These are phyloP conservation scores for Ceratobasidium sp. DNA, from an alignment of 1,284 basidiomycete genomes.

Conservation along the genomic window DNA sequence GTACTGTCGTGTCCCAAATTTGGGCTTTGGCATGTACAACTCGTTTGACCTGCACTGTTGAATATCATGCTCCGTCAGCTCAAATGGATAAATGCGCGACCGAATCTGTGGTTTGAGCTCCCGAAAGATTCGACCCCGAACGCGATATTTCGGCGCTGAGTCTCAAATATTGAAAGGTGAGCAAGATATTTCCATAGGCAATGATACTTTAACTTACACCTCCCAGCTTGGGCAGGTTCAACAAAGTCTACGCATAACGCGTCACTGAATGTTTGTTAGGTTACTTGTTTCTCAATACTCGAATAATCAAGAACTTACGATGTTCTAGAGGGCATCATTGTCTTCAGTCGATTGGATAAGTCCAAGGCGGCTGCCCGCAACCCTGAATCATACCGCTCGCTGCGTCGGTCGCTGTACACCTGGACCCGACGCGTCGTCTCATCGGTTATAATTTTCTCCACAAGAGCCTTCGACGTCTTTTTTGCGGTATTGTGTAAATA, in stretches of 20 bases:
- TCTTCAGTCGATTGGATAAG: not conserved
- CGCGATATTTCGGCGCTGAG: not conserved
- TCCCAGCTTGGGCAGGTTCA: not conserved
- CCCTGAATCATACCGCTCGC: not conserved
- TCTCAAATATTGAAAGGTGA: not conserved
- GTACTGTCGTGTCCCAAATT: not conserved
- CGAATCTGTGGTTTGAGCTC: not conserved
- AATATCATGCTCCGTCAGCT: conserved; percentile 41
- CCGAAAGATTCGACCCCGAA: not conserved
- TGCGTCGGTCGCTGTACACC: not conserved
- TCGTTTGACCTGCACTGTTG: conserved; percentile 30
- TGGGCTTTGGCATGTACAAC: conserved; percentile 12
- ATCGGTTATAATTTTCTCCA: not conserved
- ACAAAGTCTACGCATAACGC: not conserved
- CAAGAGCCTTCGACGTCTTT: not conserved
- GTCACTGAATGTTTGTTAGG: not conserved
- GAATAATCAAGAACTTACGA: not conserved
- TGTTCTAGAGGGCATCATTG: not conserved
- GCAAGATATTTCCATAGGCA: not conserved
- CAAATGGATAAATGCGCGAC: conserved; percentile 25
- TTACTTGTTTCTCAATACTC: not conserved
- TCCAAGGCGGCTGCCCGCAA: not conserved
- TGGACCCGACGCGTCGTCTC: not conserved
- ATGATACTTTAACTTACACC: not conserved
- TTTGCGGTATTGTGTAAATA: not conserved